Evolutionary conservation across 169 alveolate species (phyloP), one percentile per base, ranked within the genome.

Genomic region (Plasmodium yoelii): DNA sequence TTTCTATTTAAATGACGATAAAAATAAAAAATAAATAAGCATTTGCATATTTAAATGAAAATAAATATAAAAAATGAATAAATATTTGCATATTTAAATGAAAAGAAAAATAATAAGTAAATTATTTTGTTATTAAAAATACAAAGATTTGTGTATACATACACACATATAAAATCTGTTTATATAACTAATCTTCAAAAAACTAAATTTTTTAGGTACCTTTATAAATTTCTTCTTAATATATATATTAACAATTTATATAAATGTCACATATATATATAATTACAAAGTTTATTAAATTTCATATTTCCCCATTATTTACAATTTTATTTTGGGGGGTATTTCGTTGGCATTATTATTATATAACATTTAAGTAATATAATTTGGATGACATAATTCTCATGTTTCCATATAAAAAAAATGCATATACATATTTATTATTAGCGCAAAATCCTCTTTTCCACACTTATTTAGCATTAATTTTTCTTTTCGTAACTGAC

Each of bases 401-500:
- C 5, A 3, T 34, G 7, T 3, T 34, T 34, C 5, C 42, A 34
- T 34, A 34, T 34, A 34, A 34, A 34, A 34, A 34, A 7, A 7
- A 12, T 51, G 59, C 22, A 51, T 15, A 51, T 15, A 51, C 59
- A 51, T 12, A 51, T 13, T 15, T 51, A 18, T 56, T 42, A 77
- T 56, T 49, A 63, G 19, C 47, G 63, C 5, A 69, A 34, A 34
- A 3, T 34, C 42, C 42, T 34, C 6, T 34, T 34, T 34, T 3
- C 42, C 42, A 34, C 42, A 34, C 42, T 34, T 34, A 34, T 34
- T 34, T 34, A 34, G 42, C 42, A 34, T 34, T 63, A 12, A 77
- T 51, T 77, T 75, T 77, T 19, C 63, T 77, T 55, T 77, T 77
- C 19, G 88, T 42, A 13, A 3, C 65, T n/a, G 88, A 77, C 10